Evolutionary conservation across 2,329 filamentous ascomycete species (phyloP), one percentile per base, ranked within the genome.

Genomic region (Nigrospora osmanthi): DNA sequence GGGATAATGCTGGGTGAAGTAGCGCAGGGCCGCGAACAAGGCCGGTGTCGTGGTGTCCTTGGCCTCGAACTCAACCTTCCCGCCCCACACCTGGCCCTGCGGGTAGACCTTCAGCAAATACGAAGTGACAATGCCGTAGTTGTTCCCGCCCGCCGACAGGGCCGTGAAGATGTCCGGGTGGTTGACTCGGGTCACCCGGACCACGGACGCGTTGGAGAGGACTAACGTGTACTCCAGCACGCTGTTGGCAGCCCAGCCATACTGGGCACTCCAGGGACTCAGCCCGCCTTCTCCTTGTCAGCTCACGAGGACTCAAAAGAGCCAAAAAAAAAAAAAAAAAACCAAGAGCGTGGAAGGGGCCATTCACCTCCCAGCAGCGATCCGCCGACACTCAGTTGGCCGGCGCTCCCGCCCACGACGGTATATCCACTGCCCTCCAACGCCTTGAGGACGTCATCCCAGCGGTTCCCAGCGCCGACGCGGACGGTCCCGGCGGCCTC

Each of bases 1-100:
- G 1, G 69, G 62, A 54, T 79, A 78, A 57, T 81, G 66, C 51
- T 73, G 67, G 6, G 76, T 77, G 52, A 80, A 81, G 57, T 80
- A 72, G 19, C 71, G 68, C 4, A 75, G 59, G 1, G 73, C 74
- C 2, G 60, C 58, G 12, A 78, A 61, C 1, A 81, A 52, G 11
- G 58, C 52, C 6, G 50, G 46, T 15, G 58, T 60, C 6, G 57
- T 58, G 31, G 61, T 50, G 12, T 55, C 43, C 34, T 49, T 61
- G 36, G 61, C 58, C n/a, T 54, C 48, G 55, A 68, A 71, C 45
- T 64, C 50, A 16, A 67, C 54, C 52, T 63, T 68, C 23, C 70
- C 70, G 17, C 70, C 70, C 62, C 64, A 72, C 44, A 73, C 52
- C 16, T 66, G 46, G 23, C 60, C 65, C 19, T 70, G 64, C 3